These are phyloP conservation scores for Monilinia fructigena DNA, from an alignment of 2,329 filamentous ascomycete species.

Conservation along the genomic window DNA sequence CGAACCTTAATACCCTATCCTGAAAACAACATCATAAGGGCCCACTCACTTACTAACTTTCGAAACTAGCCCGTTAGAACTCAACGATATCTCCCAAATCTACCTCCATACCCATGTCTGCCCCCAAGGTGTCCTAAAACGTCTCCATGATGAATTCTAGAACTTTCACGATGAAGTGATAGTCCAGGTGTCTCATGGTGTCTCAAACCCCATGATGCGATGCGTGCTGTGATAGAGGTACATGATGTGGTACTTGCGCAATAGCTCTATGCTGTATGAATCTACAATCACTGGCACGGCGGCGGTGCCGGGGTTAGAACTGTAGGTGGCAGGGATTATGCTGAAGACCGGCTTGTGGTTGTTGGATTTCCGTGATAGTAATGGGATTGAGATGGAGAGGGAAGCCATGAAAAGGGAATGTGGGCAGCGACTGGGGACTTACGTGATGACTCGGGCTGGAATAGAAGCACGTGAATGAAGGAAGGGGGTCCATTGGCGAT, in stretches of 20 bases:
- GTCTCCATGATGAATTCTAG: neutral
- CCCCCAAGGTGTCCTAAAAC: neutral
- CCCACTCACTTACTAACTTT: neutral
- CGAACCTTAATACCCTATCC: neutral
- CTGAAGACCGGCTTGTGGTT: neutral
- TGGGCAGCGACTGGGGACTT: neutral
- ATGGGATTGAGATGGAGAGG: neutral
- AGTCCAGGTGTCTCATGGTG: too few species aligned
- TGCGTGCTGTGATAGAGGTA: neutral
- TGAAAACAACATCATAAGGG: too few species aligned
- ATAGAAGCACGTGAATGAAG: neutral
- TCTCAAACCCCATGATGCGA: neutral
- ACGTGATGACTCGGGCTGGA: slow-evolving; percentile 1
- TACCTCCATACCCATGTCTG: neutral
- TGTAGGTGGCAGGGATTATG: neutral
- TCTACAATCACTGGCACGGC: neutral
- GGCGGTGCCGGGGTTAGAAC: neutral
- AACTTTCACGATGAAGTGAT: neutral
- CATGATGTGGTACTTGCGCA: neutral
- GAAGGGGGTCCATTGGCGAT: neutral
- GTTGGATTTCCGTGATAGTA: too few species aligned
- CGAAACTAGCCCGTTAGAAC: too few species aligned
- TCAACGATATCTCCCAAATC: neutral
- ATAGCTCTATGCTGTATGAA: neutral
- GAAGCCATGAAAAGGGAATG: neutral